phyloP scores from a whole-genome alignment of 805 yeast species.

The Lachancea meyersii region DNA sequence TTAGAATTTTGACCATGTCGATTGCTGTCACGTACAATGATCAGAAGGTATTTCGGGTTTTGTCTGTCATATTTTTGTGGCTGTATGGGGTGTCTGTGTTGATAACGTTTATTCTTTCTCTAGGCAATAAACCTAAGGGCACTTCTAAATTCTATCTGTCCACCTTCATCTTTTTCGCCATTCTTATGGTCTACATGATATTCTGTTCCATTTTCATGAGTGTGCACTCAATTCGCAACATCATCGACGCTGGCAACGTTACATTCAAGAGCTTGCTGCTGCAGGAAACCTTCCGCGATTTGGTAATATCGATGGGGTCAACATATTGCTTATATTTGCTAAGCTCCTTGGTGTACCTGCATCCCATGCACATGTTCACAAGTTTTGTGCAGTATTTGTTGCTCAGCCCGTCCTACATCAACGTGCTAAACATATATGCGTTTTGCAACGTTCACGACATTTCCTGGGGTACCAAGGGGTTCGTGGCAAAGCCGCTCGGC shows the following conservation, averaged over 20 bases:
- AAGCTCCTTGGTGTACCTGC: constrained; percentile 75
- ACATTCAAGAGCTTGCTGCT: constrained; percentile 47
- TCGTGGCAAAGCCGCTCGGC: constrained; percentile 69
- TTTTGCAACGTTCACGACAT: constrained; percentile 95
- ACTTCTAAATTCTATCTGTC: constrained; percentile 70
- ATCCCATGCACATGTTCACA: constrained; percentile 90
- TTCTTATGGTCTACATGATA: constrained; percentile 81
- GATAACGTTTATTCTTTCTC: constrained; percentile 79
- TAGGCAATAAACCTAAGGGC: constrained; percentile 93
- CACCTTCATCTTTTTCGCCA: constrained; percentile 74
- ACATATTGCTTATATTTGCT: constrained; percentile 62
- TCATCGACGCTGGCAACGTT: constrained; percentile 32
- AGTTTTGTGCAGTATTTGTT: constrained; percentile 78
- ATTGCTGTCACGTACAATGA: constrained; percentile 49
- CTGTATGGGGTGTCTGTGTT: constrained; percentile 73
- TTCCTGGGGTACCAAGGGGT: constrained; percentile 97
- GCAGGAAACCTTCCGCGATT: constrained; percentile 72
- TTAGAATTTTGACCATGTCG: constrained; percentile 77
- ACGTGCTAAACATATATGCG: constrained; percentile 87
- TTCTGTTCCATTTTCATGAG: constrained; percentile 82
- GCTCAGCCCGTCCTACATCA: constrained; percentile 83
- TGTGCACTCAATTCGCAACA: constrained; percentile 56
- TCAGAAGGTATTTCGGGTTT: constrained; percentile 66
- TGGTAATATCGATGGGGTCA: constrained; percentile 77
- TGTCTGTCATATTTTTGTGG: constrained; percentile 80